Percentiles rank a stretch among this genome's conserved stretches.
These are phyloP conservation scores for Coccomyxa sp. DNA, from an alignment of 139 green algal genomes.

Conservation along the genomic window DNA sequence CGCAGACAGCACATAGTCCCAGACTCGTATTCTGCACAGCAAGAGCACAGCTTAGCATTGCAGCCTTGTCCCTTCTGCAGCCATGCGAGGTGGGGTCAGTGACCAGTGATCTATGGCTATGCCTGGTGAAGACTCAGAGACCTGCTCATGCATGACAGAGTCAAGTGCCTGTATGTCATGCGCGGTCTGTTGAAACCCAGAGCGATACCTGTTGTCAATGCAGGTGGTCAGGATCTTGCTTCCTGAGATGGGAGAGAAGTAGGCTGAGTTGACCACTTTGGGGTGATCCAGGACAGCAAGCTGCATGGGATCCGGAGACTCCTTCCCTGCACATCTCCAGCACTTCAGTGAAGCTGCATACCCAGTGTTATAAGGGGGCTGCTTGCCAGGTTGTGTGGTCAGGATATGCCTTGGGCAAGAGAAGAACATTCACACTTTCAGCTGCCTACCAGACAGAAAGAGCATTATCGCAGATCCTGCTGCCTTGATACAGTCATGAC, in stretches of 20 bases:
- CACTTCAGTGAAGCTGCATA: too few relatives aligned
- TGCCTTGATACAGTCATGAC: too few relatives aligned
- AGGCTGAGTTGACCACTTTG: slow-evolving; percentile 78
- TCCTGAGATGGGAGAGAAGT: slow-evolving; percentile 74
- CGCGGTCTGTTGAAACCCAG: neutral
- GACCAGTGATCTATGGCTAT: neutral
- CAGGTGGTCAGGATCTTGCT: slow-evolving; percentile 84
- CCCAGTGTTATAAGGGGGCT: too few relatives aligned
- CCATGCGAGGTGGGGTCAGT: neutral
- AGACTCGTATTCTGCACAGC: slow-evolving; percentile 63
- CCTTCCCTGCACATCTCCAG: neutral
- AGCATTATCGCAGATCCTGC: too few relatives aligned
- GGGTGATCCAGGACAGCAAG: slow-evolving; percentile 39
- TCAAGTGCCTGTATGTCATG: too few relatives aligned
- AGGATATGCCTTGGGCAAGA: too few relatives aligned
- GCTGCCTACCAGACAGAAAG: too few relatives aligned
- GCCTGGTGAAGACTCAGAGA: neutral
- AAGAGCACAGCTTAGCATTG: too few relatives aligned
- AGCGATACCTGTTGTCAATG: slow-evolving; percentile 83
- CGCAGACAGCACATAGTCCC: slow-evolving; percentile 51
- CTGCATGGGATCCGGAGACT: neutral
- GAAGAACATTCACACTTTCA: too few relatives aligned
- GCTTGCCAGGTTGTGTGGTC: too few relatives aligned
- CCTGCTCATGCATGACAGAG: too few relatives aligned
- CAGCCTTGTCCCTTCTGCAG: too few relatives aligned